phyloP scores from a whole-genome alignment of 1,284 basidiomycete species.

The Neonothopanus nambi region DNA sequence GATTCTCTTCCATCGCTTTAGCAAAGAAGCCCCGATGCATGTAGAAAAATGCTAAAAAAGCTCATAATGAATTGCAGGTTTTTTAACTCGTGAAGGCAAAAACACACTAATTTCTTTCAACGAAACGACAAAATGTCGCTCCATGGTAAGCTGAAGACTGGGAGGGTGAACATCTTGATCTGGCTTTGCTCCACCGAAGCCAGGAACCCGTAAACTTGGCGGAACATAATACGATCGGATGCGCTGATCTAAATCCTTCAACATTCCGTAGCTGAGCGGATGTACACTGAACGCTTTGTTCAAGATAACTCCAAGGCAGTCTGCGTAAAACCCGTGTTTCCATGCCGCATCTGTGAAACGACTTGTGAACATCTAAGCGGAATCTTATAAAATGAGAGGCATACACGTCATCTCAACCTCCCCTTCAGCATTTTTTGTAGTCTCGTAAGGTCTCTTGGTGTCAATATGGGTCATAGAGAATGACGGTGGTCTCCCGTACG shows the following conservation, averaged over 20 bases:
- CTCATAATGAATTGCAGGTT: neutral
- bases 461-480: constrained; percentile 62
- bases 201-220: constrained; percentile 62
- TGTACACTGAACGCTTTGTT: constrained; percentile 66
- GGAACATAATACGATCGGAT: constrained; percentile 54
- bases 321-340: constrained; percentile 63
- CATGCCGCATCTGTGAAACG: constrained; percentile 50
- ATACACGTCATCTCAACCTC: constrained; percentile 68
- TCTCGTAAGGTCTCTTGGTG: constrained; percentile 54
- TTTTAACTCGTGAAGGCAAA: neutral
- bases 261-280: constrained; percentile 56
- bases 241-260: constrained; percentile 63
- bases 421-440: constrained; percentile 46
- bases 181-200: constrained; percentile 45
- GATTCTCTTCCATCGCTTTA: constrained; percentile 6
- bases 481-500: constrained; percentile 68
- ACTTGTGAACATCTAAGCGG: no score
- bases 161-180: constrained; percentile 8
- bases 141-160: constrained; percentile 6
- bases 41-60: constrained; percentile 5
- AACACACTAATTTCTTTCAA: constrained; percentile 12
- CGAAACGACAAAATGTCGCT: constrained; percentile 7
- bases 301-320: constrained; percentile 62
- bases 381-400: no score
- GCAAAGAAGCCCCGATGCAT: constrained; percentile 11